A percentile compares a stretch with the other conserved stretches of the same genome.
Conservation (phyloP, 139 green algal species). For the Micractinium conductrix region DNA sequence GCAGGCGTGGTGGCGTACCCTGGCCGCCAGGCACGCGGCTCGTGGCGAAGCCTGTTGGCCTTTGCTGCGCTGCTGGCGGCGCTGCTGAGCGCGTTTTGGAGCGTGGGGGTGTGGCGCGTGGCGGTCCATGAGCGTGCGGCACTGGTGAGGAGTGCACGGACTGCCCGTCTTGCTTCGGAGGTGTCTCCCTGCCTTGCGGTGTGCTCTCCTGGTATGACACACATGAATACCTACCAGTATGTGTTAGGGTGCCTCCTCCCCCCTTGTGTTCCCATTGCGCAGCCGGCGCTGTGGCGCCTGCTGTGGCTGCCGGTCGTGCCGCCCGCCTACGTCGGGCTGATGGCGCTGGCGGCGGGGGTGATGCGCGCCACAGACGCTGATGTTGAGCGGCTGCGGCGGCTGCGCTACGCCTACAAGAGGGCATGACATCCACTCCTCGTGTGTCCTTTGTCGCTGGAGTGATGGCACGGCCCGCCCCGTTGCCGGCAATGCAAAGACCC, state of each 20-base stretch:
- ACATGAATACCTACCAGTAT: no score
- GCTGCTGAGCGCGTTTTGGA: conserved; percentile 4
- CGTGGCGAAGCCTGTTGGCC: neutral
- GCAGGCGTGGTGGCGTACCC: neutral
- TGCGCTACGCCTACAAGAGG: conserved; percentile 29
- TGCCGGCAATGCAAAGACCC: neutral
- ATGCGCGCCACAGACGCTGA: neutral
- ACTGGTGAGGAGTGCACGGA: neutral
- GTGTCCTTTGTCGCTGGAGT: neutral
- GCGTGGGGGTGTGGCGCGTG: neutral
- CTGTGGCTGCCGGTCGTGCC: conserved; percentile 41
- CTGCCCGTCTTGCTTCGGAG: neutral
- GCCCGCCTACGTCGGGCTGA: neutral
- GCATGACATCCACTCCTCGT: conserved; percentile 3
- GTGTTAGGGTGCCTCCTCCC: no score
- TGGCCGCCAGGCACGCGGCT: no score
- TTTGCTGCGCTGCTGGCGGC: neutral
- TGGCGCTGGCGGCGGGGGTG: neutral
- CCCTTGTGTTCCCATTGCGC: neutral
- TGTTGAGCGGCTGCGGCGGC: neutral
- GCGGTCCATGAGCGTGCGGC: neutral
- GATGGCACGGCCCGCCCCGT: neutral
- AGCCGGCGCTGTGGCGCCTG: conserved; percentile 1
- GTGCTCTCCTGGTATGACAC: neutral
- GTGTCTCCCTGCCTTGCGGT: neutral